Evolutionary conservation across 495 filamentous ascomycete species (phyloP).

Genomic region (Aspergillus asperescens): DNA sequence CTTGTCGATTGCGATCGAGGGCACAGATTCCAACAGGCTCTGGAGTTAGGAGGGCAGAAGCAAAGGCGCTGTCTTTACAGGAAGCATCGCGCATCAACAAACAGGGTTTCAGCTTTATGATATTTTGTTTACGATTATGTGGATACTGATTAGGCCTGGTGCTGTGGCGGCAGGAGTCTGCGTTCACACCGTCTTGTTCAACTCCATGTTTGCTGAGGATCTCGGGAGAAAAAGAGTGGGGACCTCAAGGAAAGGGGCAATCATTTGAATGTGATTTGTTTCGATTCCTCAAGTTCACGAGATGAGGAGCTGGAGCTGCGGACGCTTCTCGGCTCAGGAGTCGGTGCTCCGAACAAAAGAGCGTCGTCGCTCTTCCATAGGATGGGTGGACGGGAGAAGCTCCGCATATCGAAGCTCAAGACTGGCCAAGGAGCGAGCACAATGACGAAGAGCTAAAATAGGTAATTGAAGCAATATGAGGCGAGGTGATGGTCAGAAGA

Average conservation of each 20-base stretch:
- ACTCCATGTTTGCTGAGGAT: background rate
- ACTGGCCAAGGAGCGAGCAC: background rate
- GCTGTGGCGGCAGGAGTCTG: background rate
- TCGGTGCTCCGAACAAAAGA: background rate
- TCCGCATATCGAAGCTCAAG: conserved; percentile 5
- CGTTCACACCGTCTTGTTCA: background rate
- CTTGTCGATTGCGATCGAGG: background rate
- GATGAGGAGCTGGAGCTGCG: background rate
- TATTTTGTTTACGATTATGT: conserved; percentile 1
- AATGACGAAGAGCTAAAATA: conserved; percentile 3
- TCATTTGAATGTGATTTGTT: conserved; percentile 5
- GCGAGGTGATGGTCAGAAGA: background rate
- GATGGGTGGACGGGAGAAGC: background rate
- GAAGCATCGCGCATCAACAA: background rate
- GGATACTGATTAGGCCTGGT: background rate
- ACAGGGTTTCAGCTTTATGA: background rate
- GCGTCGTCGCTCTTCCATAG: background rate
- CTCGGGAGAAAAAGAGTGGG: background rate
- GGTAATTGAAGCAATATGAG: conserved; percentile 3
- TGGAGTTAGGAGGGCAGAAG: background rate
- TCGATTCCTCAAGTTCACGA: background rate
- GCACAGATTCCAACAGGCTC: background rate
- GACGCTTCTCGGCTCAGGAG: background rate
- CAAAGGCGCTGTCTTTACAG: background rate
- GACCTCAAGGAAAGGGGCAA: conserved; percentile 5